Evolutionary conservation across 73 alveolate genomes (phyloP).

Genomic region (Paramecium caudatum): DNA sequence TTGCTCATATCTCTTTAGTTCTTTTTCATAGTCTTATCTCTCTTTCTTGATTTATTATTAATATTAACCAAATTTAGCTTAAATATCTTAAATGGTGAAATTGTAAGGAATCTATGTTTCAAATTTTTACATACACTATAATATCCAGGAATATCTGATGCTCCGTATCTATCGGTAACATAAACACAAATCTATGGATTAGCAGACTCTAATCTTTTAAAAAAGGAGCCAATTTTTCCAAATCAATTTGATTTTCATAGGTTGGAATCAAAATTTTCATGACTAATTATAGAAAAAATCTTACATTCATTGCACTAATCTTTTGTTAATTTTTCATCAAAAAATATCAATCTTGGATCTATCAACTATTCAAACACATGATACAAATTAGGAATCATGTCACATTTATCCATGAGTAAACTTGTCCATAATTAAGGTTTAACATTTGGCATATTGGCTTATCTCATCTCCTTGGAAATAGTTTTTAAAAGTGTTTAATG

Average conservation of each 20-base stretch:
- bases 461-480: slow-evolving; percentile 51
- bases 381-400: slow-evolving; percentile 5
- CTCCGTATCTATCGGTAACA: slow-evolving; percentile 55
- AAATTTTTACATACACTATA: slow-evolving; percentile 15
- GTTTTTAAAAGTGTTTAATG: slow-evolving; percentile 13
- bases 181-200: slow-evolving; percentile 63
- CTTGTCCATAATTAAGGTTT: slow-evolving; percentile 71
- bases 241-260: neutral
- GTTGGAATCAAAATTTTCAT: neutral
- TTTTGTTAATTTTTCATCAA: slow-evolving; percentile 62
- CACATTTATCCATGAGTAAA: slow-evolving; percentile 47
- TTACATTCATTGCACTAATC: slow-evolving; percentile 60
- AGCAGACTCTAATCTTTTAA: slow-evolving; percentile 31
- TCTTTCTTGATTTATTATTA: neutral
- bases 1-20: slow-evolving; percentile 28
- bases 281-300: neutral
- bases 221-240: neutral
- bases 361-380: slow-evolving; percentile 38
- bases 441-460: slow-evolving; percentile 49
- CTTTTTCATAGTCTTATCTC: slow-evolving; percentile 17
- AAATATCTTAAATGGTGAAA: slow-evolving; percentile 58
- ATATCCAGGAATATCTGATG: slow-evolving; percentile 69
- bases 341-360: slow-evolving; percentile 74
- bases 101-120: slow-evolving; percentile 50
- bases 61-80: neutral